Evolutionary conservation across 352 stramenopile species (phyloP).

Genomic region (Thraustotheca clavata): DNA sequence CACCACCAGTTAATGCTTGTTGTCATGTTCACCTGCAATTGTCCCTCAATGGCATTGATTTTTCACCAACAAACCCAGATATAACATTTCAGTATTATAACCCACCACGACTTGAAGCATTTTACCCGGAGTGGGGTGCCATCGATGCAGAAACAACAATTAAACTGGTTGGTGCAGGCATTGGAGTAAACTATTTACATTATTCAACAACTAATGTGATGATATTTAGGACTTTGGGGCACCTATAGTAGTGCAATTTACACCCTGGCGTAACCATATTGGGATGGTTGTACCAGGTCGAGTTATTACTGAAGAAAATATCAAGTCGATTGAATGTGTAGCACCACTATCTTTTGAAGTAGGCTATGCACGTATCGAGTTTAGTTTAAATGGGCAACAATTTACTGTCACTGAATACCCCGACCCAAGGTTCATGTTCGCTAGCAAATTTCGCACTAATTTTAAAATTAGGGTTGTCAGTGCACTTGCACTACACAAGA

Average conservation of each 20-base stretch:
- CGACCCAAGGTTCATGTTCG: conserved; percentile 8
- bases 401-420: conserved; percentile 10
- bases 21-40: neutral
- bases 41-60: conserved; percentile 17
- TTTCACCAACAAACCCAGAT: neutral
- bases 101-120: neutral
- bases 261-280: neutral
- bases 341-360: neutral
- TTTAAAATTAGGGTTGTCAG: neutral
- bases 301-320: neutral
- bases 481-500: neutral
- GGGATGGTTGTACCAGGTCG: neutral
- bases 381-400: conserved; percentile 20
- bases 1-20: neutral
- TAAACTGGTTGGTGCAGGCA: neutral
- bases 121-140: neutral
- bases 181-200: neutral
- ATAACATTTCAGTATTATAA: conserved; percentile 5
- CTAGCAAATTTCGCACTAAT: too few species aligned
- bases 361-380: conserved; percentile 3
- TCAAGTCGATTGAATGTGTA: neutral
- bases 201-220: neutral
- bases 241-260: conserved; percentile 15
- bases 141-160: conserved; percentile 2
- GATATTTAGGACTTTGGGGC: conserved; percentile 10